Percentiles rank a stretch among this genome's conserved stretches.
phyloP scores from a whole-genome alignment of 2,329 filamentous ascomycete genomes.

The Pseudogymnoascus sp. region DNA sequence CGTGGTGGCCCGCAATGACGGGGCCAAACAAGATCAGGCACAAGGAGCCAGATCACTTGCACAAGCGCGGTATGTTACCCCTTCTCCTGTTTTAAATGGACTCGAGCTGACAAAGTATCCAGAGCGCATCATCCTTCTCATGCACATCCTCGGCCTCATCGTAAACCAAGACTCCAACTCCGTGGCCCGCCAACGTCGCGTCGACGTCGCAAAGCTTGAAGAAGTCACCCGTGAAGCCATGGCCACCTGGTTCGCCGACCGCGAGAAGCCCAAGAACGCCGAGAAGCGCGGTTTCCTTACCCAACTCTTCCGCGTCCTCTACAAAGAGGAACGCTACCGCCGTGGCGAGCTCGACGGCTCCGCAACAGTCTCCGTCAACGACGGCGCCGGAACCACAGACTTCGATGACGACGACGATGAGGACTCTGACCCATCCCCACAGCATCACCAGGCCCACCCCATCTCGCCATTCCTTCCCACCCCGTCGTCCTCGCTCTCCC shows the following conservation, averaged over 20 bases:
- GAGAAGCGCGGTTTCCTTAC: conserved; percentile 48
- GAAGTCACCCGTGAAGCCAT: conserved; percentile 51
- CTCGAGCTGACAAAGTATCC: conserved; percentile 1
- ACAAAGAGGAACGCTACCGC: conserved; percentile 46
- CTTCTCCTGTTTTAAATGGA: conserved; percentile 10
- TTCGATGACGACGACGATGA: background rate
- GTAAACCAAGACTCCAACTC: conserved; percentile 33
- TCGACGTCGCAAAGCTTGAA: conserved; percentile 45
- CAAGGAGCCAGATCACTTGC: conserved; percentile 66
- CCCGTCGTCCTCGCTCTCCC: background rate
- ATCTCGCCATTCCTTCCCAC: background rate
- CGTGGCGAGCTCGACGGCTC: conserved; percentile 40
- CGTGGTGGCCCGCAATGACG: conserved; percentile 57
- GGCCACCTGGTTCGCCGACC: conserved; percentile 50
- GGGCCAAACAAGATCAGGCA: conserved; percentile 53
- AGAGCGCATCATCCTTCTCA: conserved; percentile 53
- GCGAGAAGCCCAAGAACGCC: conserved; percentile 43
- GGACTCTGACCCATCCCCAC: background rate
- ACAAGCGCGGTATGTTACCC: conserved; percentile 51
- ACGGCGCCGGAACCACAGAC: background rate
- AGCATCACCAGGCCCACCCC: background rate
- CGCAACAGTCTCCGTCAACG: background rate
- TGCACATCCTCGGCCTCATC: conserved; percentile 53
- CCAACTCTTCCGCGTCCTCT: conserved; percentile 55
- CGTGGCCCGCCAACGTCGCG: conserved; percentile 35